Evolutionary conservation across 1,284 basidiomycete species (phyloP).

Genomic region (Rhodotorula sp.): DNA sequence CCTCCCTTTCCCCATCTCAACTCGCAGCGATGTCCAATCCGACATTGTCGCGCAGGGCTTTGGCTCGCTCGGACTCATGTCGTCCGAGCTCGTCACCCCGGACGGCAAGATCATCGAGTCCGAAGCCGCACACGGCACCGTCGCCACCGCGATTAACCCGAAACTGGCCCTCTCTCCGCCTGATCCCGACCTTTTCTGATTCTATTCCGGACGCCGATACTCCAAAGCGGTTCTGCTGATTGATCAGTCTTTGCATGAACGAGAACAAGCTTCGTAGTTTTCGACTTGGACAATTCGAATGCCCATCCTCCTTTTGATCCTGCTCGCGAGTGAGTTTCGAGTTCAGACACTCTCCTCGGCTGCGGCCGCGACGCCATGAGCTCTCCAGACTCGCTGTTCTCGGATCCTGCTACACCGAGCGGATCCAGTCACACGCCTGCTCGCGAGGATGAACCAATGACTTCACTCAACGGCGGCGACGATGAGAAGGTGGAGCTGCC

Average conservation of each 20-base stretch:
- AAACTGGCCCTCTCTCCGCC: too few relatives aligned
- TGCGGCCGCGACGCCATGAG: background rate
- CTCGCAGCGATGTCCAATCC: constrained; percentile 77
- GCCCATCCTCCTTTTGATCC: too few relatives aligned
- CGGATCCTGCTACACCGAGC: background rate
- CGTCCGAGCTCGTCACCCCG: constrained; percentile 91
- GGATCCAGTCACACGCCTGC: background rate
- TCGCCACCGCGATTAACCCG: too few relatives aligned
- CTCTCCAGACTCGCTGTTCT: constrained; percentile 18
- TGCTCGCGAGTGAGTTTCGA: too few relatives aligned
- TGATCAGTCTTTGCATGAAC: too few relatives aligned
- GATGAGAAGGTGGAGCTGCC: background rate
- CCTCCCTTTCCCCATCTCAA: constrained; percentile 56
- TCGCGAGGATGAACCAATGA: background rate
- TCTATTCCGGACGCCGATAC: too few relatives aligned
- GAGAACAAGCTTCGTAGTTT: too few relatives aligned
- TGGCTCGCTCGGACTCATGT: constrained; percentile 97
- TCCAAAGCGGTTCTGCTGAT: too few relatives aligned
- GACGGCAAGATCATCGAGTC: constrained; percentile 87
- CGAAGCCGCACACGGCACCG: constrained; percentile 67
- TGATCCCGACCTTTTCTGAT: too few relatives aligned
- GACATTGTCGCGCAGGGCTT: constrained; percentile 63
- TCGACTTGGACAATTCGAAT: too few relatives aligned
- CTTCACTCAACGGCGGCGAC: constrained; percentile 1
- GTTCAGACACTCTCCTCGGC: background rate